These are phyloP conservation scores for Stachybotrys elegans DNA, from an alignment of 2,329 filamentous ascomycete species.

Conservation along the genomic window DNA sequence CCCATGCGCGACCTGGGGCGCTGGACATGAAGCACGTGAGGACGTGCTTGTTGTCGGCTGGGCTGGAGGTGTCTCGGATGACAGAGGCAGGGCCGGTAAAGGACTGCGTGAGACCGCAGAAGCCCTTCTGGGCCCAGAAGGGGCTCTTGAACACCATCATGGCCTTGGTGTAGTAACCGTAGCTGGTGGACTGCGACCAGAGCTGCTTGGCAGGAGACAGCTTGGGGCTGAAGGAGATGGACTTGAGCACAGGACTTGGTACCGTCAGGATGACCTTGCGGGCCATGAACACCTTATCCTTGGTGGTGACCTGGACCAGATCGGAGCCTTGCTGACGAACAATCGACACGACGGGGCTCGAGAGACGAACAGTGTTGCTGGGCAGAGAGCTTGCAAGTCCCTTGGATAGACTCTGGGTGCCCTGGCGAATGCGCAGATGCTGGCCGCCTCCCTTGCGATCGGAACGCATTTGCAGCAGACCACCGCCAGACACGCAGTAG, in stretches of 20 bases:
- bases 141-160: slow-evolving; percentile 36
- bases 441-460: slow-evolving; percentile 49
- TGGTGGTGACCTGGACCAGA: slow-evolving; percentile 17
- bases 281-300: slow-evolving; percentile 24
- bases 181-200: slow-evolving; percentile 23
- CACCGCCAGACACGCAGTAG: slow-evolving; percentile 48
- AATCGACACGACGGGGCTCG: slow-evolving; percentile 23
- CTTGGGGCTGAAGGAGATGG: slow-evolving; percentile 40
- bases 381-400: slow-evolving; percentile 30
- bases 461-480: slow-evolving; percentile 46
- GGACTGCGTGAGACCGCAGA: slow-evolving; percentile 40
- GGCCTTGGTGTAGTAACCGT: slow-evolving; percentile 47
- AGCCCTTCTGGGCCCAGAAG: slow-evolving; percentile 31
- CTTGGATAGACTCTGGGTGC: slow-evolving; percentile 36
- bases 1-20: slow-evolving; percentile 26
- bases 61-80: slow-evolving; percentile 35
- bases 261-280: slow-evolving; percentile 43
- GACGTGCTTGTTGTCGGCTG: slow-evolving; percentile 20
- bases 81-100: slow-evolving; percentile 40
- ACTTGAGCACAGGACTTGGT: slow-evolving; percentile 38
- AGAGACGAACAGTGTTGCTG: slow-evolving; percentile 18
- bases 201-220: slow-evolving; percentile 36
- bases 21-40: slow-evolving; percentile 37
- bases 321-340: slow-evolving; percentile 15
- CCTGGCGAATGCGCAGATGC: slow-evolving; percentile 42